Base-by-base conservation (phyloP, 202 grass and related monocot genomes). In the Panicum hallii region DNA sequence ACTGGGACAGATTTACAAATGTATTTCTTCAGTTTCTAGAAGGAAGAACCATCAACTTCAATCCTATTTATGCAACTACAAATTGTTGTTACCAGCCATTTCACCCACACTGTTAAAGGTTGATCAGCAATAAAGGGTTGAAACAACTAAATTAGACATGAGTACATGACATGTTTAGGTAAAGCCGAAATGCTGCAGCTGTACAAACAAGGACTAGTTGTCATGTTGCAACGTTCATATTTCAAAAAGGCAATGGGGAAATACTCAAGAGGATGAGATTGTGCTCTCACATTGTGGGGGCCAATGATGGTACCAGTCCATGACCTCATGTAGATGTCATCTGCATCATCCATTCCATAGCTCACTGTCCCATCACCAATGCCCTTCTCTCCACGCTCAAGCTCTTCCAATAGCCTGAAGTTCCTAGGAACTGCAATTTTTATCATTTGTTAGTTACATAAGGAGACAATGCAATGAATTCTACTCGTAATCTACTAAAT, bases 301-400 rank as follows among this genome's bases (percentile, higher is more conserved):
- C 87, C 90, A 48, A 92, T 92, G 48, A 92, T 92, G 28, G 90
- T 92, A 70, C 90, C 90, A 26, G 90, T 92, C 90, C 90, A 92
- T 52, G 90, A 92, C 11, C 90, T 79, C 90, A 92, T 92, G 79
- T 88, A 92, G 72, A 92, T 92, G 90, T 92, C 90, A 44, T 92
- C 90, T 34, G 90, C 90, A 69, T 89, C 90, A 75, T 92, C 90
- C 90, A 92, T 92, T 82, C 90, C 90, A 67, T 92, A 92, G 83
- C 90, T 92, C 26, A 92, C 87, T 43, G 86, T 86, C 47, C 87
- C 90, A 86, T 92, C 90, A 64, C 90, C 90, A 74, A 92, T 92
- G 26, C 90, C 90, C 75, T 92, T 92, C 79, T 92, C 90, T 76
- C 90, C 90, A 70, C 87, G 87, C 53, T 92, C 87, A 63, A 92